Conservation (phyloP, 2,329 filamentous ascomycete species). For the Fusarium abutilonis region DNA sequence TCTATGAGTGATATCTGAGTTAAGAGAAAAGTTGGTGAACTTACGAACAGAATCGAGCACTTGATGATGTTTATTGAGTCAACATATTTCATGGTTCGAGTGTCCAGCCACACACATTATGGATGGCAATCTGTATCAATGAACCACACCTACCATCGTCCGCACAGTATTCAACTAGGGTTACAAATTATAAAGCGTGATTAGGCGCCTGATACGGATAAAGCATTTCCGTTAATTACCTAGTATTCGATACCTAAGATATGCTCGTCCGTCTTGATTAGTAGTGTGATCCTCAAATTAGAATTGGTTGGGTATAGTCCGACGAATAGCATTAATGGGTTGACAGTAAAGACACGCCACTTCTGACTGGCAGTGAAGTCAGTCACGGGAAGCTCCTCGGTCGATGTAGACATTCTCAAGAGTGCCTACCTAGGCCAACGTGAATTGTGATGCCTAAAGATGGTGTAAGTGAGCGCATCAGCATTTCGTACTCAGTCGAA, state of each 20-base stretch:
- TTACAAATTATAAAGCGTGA: no score
- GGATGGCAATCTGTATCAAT: no score
- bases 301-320: conserved; percentile 3
- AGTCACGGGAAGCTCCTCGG: neutral
- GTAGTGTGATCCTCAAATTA: conserved; percentile 2
- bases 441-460: conserved; percentile 22
- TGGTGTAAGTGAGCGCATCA: conserved; percentile 25
- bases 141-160: no score
- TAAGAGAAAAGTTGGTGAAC: no score
- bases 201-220: no score
- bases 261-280: neutral
- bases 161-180: no score
- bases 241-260: conserved; percentile 1
- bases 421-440: neutral
- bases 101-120: no score
- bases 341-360: neutral
- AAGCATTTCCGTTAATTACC: no score
- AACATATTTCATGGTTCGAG: no score
- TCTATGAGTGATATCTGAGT: no score
- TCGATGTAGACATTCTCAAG: neutral
- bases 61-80: no score
- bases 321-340: conserved; percentile 12
- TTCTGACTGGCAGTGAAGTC: neutral
- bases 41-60: no score
- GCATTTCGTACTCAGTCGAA: conserved; percentile 3